Evolutionary conservation across 495 filamentous ascomycete species (phyloP).

Genomic region (Aspergillus asperescens): DNA sequence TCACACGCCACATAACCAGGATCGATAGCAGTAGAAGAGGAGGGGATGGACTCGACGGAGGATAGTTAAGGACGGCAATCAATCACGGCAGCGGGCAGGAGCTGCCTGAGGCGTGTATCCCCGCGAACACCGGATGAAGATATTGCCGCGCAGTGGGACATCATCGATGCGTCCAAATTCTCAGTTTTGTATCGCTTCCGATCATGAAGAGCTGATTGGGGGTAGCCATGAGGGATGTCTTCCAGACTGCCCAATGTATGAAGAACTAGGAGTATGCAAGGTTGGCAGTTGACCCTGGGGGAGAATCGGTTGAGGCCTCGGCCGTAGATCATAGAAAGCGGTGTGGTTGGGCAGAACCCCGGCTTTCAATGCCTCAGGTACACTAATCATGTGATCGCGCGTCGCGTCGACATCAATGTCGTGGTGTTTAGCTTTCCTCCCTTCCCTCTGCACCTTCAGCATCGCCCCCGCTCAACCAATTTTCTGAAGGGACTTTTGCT

Average conservation of each 20-base stretch:
- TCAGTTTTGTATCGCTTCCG: no score
- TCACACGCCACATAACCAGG: background rate
- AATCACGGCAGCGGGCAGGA: conserved; percentile 9
- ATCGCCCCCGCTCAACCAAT: conserved; percentile 23
- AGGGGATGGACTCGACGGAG: conserved; percentile 1
- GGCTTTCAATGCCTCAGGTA: background rate
- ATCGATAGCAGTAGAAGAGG: background rate
- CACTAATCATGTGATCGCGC: background rate
- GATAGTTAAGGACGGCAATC: conserved; percentile 8
- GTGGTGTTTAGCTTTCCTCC: conserved; percentile 1
- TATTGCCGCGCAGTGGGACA: conserved; percentile 5
- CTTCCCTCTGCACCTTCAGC: conserved; percentile 19
- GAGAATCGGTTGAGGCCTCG: background rate
- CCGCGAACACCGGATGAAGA: conserved; percentile 10
- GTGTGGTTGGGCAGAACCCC: background rate
- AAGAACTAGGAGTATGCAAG: background rate
- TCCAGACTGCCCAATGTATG: no score
- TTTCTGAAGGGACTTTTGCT: conserved; percentile 1
- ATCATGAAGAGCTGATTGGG: no score
- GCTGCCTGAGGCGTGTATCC: conserved; percentile 4
- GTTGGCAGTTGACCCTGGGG: background rate
- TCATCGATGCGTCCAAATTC: no score
- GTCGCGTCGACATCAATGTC: background rate
- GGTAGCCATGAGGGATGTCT: no score
- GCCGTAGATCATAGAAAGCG: background rate